A percentile compares a stretch with the other conserved stretches of the same genome.
Evolutionary conservation across 768 basidiomycete genomes (phyloP).

Genomic region (Boletus eberwhitei): DNA sequence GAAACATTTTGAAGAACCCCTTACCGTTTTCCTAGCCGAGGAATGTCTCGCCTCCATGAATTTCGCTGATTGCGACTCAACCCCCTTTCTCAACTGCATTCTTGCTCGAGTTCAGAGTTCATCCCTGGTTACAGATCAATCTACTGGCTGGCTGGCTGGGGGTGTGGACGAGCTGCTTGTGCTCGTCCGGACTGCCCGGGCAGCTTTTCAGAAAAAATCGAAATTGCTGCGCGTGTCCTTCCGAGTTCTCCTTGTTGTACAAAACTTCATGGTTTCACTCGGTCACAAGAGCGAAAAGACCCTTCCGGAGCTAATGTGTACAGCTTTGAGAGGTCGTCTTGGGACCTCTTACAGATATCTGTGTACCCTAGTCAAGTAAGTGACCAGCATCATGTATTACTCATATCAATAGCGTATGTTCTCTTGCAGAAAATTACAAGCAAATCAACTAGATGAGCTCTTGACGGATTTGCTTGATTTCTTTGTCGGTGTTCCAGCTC

Average conservation of each 20-base stretch:
- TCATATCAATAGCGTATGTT: constrained; percentile 16
- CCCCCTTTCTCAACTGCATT: constrained; percentile 37
- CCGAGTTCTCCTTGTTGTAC: constrained; percentile 41
- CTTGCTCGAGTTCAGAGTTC: constrained; percentile 34
- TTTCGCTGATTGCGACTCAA: constrained; percentile 22
- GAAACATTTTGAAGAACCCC: constrained; percentile 68
- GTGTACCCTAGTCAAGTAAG: constrained; percentile 48
- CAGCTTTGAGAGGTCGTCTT: constrained; percentile 43
- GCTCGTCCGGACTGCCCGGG: constrained; percentile 38
- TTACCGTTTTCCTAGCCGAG: constrained; percentile 35
- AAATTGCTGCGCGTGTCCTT: constrained; percentile 46
- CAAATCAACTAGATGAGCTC: constrained; percentile 34
- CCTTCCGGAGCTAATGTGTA: constrained; percentile 42
- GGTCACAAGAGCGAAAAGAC: constrained; percentile 40
- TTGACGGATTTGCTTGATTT: constrained; percentile 41
- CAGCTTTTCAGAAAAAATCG: constrained; percentile 30
- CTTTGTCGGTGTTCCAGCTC: constrained; percentile 33
- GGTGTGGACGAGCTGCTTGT: constrained; percentile 32
- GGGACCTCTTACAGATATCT: constrained; percentile 44
- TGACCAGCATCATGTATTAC: not conserved
- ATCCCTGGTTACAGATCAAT: constrained; percentile 12
- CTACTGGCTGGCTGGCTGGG: constrained; percentile 24
- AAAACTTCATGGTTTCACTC: constrained; percentile 40
- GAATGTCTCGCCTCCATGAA: constrained; percentile 1
- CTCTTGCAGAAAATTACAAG: constrained; percentile 40